Conservation (phyloP, 176 grass and related monocot genomes). For the Rhipidocladum racemiflorum region DNA sequence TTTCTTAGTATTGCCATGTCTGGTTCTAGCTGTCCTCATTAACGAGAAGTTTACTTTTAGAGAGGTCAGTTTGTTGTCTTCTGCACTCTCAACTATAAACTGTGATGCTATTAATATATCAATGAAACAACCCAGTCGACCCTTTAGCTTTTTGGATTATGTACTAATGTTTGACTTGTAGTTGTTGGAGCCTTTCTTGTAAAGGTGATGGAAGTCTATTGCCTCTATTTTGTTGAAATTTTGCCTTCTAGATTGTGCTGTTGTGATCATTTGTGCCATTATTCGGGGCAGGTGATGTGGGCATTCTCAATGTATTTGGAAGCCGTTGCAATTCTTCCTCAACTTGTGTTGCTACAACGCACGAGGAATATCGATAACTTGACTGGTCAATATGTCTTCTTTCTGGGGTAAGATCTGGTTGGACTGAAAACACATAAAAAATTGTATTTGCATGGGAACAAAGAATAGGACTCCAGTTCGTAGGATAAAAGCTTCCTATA, state of each 20-base stretch:
- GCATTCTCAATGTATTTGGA: slow-evolving; percentile 94
- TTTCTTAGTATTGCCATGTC: slow-evolving; percentile 70
- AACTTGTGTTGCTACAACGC: slow-evolving; percentile 82
- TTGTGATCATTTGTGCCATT: slow-evolving; percentile 24
- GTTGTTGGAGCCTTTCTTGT: slow-evolving; percentile 9
- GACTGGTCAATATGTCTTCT: slow-evolving; percentile 97
- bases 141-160: not conserved
- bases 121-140: not conserved
- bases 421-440: not conserved
- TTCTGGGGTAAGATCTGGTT: slow-evolving; percentile 68
- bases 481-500: not conserved
- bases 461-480: not conserved
- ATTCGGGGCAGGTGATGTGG: slow-evolving; percentile 72
- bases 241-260: not conserved
- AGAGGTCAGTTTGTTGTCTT: slow-evolving; percentile 54
- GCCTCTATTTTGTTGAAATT: not conserved
- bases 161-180: not conserved
- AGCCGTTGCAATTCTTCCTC: slow-evolving; percentile 93
- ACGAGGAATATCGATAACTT: slow-evolving; percentile 92
- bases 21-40: slow-evolving; percentile 70
- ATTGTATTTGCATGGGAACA: not conserved
- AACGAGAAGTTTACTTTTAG: slow-evolving; percentile 85
- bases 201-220: not conserved
- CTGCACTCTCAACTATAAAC: not conserved
- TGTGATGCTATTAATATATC: not conserved